phyloP scores from a whole-genome alignment of 371 early-diverging fungal genomes.

The Funneliformis caledonium region DNA sequence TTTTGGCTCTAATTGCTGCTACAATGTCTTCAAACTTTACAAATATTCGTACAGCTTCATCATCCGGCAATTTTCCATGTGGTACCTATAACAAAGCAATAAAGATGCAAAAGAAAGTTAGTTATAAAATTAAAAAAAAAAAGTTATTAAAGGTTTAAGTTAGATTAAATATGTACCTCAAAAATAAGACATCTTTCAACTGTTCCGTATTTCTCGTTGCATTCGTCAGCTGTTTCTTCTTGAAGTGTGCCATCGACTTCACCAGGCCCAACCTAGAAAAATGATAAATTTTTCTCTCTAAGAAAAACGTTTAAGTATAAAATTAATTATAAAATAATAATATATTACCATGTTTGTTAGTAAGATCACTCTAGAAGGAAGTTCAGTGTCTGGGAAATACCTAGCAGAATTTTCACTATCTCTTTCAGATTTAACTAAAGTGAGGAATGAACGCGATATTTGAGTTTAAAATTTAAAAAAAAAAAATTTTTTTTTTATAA shows the following conservation, averaged over 20 bases:
- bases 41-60: constrained; percentile 74
- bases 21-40: constrained; percentile 62
- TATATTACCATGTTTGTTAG: constrained; percentile 60
- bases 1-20: constrained; percentile 61
- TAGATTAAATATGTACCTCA: constrained; percentile 51
- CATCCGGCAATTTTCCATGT: constrained; percentile 57
- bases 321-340: not conserved
- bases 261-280: constrained; percentile 62
- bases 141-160: not conserved
- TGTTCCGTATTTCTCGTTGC: constrained; percentile 68
- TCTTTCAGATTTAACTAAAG: constrained; percentile 1
- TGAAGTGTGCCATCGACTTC: constrained; percentile 75
- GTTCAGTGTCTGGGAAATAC: constrained; percentile 23
- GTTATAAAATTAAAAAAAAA: too few species aligned
- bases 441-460: not conserved
- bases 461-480: not conserved
- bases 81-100: constrained; percentile 46
- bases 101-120: not conserved
- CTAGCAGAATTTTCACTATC: not conserved
- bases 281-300: not conserved
- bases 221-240: constrained; percentile 79
- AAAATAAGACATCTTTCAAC: constrained; percentile 73
- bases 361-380: constrained; percentile 53
- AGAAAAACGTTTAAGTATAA: not conserved
- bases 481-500: not conserved